Evolutionary conservation across 2,329 filamentous ascomycete species (phyloP).

Genomic region (Aspergillus sp.): DNA sequence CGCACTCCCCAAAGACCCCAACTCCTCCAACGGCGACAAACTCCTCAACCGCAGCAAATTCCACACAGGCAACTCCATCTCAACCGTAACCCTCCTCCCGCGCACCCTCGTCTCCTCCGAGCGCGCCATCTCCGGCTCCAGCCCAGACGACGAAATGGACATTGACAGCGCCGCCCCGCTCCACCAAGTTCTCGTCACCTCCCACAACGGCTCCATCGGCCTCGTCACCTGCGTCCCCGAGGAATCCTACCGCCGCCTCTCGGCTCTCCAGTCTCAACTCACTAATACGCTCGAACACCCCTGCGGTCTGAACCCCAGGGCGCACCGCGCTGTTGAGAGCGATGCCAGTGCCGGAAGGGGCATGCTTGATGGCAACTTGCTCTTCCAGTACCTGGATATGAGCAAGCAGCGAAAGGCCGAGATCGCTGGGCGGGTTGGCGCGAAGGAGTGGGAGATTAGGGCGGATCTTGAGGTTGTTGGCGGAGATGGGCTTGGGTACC

Average conservation of each 20-base stretch:
- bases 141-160: constrained; percentile 46
- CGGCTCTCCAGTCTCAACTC: constrained; percentile 79
- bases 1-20: constrained; percentile 68
- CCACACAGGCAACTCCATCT: constrained; percentile 78
- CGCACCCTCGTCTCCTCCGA: constrained; percentile 60
- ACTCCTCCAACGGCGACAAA: constrained; percentile 85
- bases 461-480: constrained; percentile 70
- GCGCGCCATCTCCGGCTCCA: constrained; percentile 36
- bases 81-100: constrained; percentile 75
- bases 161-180: constrained; percentile 39
- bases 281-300: constrained; percentile 74
- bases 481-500: constrained; percentile 63
- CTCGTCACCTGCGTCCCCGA: constrained; percentile 79
- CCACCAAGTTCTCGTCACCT: constrained; percentile 69
- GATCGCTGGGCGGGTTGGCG: constrained; percentile 74
- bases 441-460: constrained; percentile 68
- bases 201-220: constrained; percentile 74
- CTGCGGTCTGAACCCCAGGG: constrained; percentile 81
- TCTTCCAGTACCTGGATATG: constrained; percentile 76
- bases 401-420: constrained; percentile 72
- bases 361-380: constrained; percentile 77
- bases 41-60: constrained; percentile 88
- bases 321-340: constrained; percentile 66
- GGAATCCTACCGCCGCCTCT: constrained; percentile 79
- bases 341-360: constrained; percentile 59